Evolutionary conservation across 352 stramenopile species (phyloP).

Genomic region (Phytophthora ramorum): DNA sequence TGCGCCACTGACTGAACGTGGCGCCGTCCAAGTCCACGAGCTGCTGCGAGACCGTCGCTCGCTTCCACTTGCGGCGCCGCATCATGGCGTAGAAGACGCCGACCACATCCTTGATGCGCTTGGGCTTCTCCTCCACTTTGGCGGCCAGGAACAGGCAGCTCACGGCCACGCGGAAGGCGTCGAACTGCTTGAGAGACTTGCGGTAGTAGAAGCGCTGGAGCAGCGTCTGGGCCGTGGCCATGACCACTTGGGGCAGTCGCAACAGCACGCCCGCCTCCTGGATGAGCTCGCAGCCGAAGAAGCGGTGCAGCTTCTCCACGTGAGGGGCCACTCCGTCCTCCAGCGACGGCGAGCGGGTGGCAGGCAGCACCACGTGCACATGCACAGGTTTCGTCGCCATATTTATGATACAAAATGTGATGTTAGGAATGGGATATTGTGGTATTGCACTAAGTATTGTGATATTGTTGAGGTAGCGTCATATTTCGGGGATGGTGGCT

Average conservation of each 20-base stretch:
- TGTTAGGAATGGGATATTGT: constrained; percentile 6
- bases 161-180: constrained; percentile 91
- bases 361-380: constrained; percentile 58
- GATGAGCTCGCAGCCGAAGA: constrained; percentile 91
- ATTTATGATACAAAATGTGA: constrained; percentile 20
- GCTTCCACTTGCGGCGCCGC: constrained; percentile 64
- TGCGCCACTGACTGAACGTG: constrained; percentile 75
- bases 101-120: constrained; percentile 83
- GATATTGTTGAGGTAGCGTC: background rate
- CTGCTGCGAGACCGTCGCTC: constrained; percentile 55
- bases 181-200: constrained; percentile 85
- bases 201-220: constrained; percentile 93
- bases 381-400: constrained; percentile 30
- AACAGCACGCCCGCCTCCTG: constrained; percentile 90
- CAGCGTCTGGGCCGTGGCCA: constrained; percentile 91
- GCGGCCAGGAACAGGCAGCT: constrained; percentile 89
- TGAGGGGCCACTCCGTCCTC: constrained; percentile 43
- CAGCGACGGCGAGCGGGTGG: constrained; percentile 53
- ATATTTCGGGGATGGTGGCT: constrained; percentile 26
- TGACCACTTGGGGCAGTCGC: constrained; percentile 88
- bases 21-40: constrained; percentile 72
- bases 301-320: constrained; percentile 68
- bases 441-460: background rate
- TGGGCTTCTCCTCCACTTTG: constrained; percentile 91
- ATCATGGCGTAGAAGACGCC: constrained; percentile 92